Conservation (phyloP, 306 rosid species). For the Hippophae gyantsensis region DNA sequence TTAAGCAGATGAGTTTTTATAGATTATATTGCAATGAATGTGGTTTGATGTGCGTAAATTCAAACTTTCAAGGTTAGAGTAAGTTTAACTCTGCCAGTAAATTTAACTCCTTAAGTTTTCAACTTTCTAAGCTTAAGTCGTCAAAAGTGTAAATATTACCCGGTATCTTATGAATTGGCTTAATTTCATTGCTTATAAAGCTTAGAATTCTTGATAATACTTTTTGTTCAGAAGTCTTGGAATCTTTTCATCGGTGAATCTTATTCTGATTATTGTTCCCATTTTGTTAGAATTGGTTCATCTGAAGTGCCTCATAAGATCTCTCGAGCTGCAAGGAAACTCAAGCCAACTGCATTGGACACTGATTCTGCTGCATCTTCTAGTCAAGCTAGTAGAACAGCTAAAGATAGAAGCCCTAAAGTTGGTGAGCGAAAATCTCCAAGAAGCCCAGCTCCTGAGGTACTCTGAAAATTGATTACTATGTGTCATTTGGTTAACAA, state of each 20-base stretch:
- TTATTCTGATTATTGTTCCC: constrained; percentile 6
- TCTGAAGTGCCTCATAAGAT: constrained; percentile 68
- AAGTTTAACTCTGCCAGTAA: too few relatives aligned
- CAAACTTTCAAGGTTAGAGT: too few relatives aligned
- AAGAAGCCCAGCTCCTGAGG: constrained; percentile 78
- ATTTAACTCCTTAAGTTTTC: too few relatives aligned
- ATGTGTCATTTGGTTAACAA: neutral
- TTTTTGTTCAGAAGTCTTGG: neutral
- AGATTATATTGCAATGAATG: too few relatives aligned
- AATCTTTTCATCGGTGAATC: constrained; percentile 4
- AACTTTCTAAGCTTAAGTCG: too few relatives aligned
- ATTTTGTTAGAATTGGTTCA: constrained; percentile 48
- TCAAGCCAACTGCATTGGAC: constrained; percentile 49
- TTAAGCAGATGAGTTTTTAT: too few relatives aligned
- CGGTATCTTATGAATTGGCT: too few relatives aligned
- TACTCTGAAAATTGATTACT: constrained; percentile 16
- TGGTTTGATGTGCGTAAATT: too few relatives aligned
- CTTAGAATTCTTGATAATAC: neutral
- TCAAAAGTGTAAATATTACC: too few relatives aligned
- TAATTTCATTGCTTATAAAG: too few relatives aligned
- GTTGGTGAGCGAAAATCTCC: constrained; percentile 68
- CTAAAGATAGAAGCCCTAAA: constrained; percentile 86
- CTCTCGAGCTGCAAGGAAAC: constrained; percentile 59
- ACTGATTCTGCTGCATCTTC: constrained; percentile 47
- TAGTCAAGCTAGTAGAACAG: constrained; percentile 34